Percentiles rank a stretch among this genome's conserved stretches.
Evolutionary conservation across 225 moss, liverwort and hornwort genomes (phyloP).

Genomic region (Polytrichum formosum): DNA sequence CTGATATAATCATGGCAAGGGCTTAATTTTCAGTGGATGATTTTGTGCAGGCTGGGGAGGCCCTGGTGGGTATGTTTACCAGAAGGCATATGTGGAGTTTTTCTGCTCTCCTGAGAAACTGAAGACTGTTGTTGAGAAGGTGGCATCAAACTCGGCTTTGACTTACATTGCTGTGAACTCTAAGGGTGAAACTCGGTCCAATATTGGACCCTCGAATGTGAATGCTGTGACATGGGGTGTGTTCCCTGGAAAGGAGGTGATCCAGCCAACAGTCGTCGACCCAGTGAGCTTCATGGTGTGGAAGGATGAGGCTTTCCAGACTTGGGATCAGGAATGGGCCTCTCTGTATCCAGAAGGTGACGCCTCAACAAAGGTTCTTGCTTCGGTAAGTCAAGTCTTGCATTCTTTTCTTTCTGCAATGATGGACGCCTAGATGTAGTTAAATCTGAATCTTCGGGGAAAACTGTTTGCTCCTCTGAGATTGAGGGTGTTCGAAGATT

Average conservation of each 20-base stretch:
- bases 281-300: conserved; percentile 96
- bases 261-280: conserved; percentile 90
- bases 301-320: conserved; percentile 94
- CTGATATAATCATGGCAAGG: no score
- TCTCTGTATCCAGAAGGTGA: conserved; percentile 67
- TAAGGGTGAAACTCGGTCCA: conserved; percentile 85
- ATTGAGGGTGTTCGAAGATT: no score
- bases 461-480: no score
- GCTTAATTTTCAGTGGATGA: no score
- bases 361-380: conserved; percentile 59
- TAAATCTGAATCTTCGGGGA: no score
- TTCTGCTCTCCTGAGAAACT: conserved; percentile 82
- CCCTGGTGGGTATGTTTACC: conserved; percentile 88
- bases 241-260: conserved; percentile 88
- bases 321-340: conserved; percentile 92
- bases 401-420: no score
- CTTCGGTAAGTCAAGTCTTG: conserved; percentile 35
- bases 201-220: conserved; percentile 77
- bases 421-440: no score
- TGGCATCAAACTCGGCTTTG: conserved; percentile 32
- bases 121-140: conserved; percentile 43
- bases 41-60: conserved; percentile 86
- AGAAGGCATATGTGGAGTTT: conserved; percentile 95
- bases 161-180: conserved; percentile 85
- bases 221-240: conserved; percentile 98